Percentiles rank a stretch among this genome's conserved stretches.
Conservation (phyloP, 345 rosid species). For the Arabidopsis arenosa region DNA sequence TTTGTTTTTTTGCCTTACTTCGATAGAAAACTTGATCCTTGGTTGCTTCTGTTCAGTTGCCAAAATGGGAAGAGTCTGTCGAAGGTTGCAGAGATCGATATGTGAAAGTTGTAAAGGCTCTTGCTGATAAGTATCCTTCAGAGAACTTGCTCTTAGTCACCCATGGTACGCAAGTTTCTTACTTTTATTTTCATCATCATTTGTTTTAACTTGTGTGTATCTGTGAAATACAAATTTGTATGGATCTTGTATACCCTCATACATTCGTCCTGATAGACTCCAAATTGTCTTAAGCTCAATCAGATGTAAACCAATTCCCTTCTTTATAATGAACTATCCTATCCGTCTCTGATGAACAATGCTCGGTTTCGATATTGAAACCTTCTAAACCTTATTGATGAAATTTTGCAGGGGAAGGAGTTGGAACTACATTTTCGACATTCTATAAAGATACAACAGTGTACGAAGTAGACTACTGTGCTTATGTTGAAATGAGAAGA, state of each 20-base stretch:
- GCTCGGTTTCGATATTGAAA: not conserved
- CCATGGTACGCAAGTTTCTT: conserved; percentile 60
- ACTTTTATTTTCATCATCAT: not conserved
- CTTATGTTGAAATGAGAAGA: conserved; percentile 66
- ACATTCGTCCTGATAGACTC: not conserved
- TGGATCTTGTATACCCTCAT: not conserved
- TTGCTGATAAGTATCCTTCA: conserved; percentile 74
- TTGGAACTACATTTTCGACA: conserved; percentile 71
- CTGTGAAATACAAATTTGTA: not conserved
- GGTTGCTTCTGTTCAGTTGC: conserved; percentile 55
- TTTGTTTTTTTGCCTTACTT: not conserved
- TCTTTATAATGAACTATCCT: not conserved
- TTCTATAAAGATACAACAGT: conserved; percentile 58
- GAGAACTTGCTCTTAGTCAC: conserved; percentile 85
- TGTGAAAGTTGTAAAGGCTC: conserved; percentile 58
- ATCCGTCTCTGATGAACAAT: not conserved
- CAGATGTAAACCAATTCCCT: not conserved
- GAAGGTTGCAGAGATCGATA: conserved; percentile 59
- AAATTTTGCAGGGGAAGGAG: conserved; percentile 75
- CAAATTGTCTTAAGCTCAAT: not conserved
- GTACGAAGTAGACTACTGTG: conserved; percentile 75
- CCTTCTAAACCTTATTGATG: conserved; percentile 5
- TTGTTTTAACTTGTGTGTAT: not conserved
- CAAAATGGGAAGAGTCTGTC: conserved; percentile 71
- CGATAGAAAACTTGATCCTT: conserved; percentile 30